phyloP scores from a whole-genome alignment of 2,329 filamentous ascomycete genomes.

The Cladorrhinum sp. region DNA sequence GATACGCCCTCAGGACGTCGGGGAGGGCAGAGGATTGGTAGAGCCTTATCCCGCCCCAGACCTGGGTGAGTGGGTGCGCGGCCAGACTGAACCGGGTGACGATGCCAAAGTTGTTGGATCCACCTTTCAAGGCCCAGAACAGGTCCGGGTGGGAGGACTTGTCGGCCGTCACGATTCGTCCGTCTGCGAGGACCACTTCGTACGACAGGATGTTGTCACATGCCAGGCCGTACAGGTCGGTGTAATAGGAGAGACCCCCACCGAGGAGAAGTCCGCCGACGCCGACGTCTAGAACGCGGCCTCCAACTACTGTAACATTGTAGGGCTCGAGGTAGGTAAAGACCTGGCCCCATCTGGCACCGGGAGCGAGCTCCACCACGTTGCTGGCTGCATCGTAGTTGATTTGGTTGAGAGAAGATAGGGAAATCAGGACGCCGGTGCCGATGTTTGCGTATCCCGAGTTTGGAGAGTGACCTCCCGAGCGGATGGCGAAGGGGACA shows the following conservation, averaged over 20 bases:
- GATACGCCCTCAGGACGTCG: conserved; percentile 1
- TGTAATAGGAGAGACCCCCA: neutral
- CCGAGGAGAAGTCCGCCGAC: neutral
- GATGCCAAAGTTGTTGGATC: conserved; percentile 2
- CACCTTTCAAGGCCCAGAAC: neutral
- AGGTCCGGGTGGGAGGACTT: neutral
- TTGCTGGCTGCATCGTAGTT: neutral
- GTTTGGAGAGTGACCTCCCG: conserved; percentile 8
- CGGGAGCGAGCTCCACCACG: neutral
- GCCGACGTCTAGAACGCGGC: conserved; percentile 2
- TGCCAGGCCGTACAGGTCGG: neutral
- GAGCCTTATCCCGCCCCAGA: conserved; percentile 7
- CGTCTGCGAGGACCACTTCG: neutral
- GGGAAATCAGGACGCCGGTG: conserved; percentile 2
- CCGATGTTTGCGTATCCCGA: neutral
- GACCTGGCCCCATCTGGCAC: conserved; percentile 2
- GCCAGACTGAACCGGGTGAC: neutral
- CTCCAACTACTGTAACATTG: conserved; percentile 6
- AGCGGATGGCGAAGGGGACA: conserved; percentile 9
- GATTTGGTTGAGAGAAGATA: neutral
- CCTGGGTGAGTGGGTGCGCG: neutral
- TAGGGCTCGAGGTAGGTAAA: neutral
- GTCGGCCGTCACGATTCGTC: neutral
- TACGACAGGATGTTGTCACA: neutral
- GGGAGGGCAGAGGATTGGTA: conserved; percentile 1